These are phyloP conservation scores for Tarenaya hassleriana DNA, from an alignment of 345 rosid genomes.

Conservation along the genomic window DNA sequence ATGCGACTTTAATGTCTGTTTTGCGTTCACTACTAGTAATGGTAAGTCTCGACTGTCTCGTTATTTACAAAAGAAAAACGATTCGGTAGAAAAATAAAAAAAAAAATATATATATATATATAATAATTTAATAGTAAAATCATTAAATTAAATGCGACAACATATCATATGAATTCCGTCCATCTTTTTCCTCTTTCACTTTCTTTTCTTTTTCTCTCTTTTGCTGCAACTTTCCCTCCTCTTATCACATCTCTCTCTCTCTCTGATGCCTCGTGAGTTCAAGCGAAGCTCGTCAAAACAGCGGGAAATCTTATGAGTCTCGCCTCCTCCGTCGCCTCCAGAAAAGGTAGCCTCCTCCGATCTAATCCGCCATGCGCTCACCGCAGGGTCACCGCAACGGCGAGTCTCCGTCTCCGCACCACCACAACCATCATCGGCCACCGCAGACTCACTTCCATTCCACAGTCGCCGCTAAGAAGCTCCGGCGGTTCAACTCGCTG, in stretches of 20 bases:
- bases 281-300: slow-evolving; percentile 10
- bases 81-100: too few species aligned
- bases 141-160: too few species aligned
- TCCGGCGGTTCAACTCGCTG: slow-evolving; percentile 72
- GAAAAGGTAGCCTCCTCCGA: slow-evolving; percentile 6
- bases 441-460: slow-evolving; percentile 56
- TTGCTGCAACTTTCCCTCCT: slow-evolving; percentile 36
- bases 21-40: too few species aligned
- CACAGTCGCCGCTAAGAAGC: slow-evolving; percentile 65
- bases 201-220: slow-evolving; percentile 15
- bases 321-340: slow-evolving; percentile 7
- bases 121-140: too few species aligned
- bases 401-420: slow-evolving; percentile 43
- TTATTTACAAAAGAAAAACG: too few species aligned
- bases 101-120: too few species aligned
- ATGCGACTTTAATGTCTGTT: too few species aligned
- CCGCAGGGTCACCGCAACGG: slow-evolving; percentile 62
- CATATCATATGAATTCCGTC: too few species aligned
- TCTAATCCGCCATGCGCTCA: slow-evolving; percentile 49
- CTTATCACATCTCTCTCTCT: slow-evolving; percentile 21
- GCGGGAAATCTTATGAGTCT: slow-evolving; percentile 33
- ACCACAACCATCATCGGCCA: too few species aligned
- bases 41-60: too few species aligned
- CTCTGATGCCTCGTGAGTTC: slow-evolving; percentile 36
- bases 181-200: too few species aligned